phyloP scores from a whole-genome alignment of 1,284 basidiomycete genomes.

The Naganishia albida region DNA sequence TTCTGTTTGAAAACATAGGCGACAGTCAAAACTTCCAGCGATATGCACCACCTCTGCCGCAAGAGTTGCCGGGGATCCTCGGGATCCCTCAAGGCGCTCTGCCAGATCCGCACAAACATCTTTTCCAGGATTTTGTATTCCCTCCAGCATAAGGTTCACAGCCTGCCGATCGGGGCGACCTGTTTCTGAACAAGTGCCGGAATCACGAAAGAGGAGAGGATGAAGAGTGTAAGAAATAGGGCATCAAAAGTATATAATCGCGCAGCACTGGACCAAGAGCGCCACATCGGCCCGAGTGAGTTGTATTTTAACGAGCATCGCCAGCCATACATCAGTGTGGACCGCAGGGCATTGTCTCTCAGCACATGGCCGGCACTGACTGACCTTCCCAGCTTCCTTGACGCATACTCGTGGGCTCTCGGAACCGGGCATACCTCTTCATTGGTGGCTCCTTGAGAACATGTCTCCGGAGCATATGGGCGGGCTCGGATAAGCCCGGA shows the following conservation, averaged over 20 bases:
- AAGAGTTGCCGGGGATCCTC: constrained; percentile 54
- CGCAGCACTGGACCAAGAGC: not conserved
- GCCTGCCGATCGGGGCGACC: too few relatives aligned
- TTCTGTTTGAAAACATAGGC: constrained; percentile 37
- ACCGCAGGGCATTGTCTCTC: too few relatives aligned
- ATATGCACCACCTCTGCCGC: constrained; percentile 52
- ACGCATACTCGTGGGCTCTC: too few relatives aligned
- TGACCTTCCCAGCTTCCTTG: too few relatives aligned
- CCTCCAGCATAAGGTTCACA: constrained; percentile 8
- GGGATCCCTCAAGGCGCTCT: constrained; percentile 45
- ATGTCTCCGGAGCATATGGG: too few relatives aligned
- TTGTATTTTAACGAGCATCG: not conserved
- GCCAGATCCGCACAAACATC: constrained; percentile 47
- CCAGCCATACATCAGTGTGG: too few relatives aligned
- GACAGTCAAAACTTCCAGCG: constrained; percentile 56
- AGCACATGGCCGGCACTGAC: too few relatives aligned
- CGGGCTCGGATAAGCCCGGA: constrained; percentile 1
- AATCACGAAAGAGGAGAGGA: not conserved
- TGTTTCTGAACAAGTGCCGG: not conserved
- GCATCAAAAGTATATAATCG: not conserved
- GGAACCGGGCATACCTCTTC: too few relatives aligned
- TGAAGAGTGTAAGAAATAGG: not conserved
- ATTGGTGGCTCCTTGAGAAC: too few relatives aligned
- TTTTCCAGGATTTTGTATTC: constrained; percentile 47
- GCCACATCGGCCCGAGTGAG: not conserved